A percentile compares a stretch with the other conserved stretches of the same genome.
These are phyloP conservation scores for Ceratocystis papillata DNA, from an alignment of 2,329 filamentous ascomycete species.

Conservation along the genomic window DNA sequence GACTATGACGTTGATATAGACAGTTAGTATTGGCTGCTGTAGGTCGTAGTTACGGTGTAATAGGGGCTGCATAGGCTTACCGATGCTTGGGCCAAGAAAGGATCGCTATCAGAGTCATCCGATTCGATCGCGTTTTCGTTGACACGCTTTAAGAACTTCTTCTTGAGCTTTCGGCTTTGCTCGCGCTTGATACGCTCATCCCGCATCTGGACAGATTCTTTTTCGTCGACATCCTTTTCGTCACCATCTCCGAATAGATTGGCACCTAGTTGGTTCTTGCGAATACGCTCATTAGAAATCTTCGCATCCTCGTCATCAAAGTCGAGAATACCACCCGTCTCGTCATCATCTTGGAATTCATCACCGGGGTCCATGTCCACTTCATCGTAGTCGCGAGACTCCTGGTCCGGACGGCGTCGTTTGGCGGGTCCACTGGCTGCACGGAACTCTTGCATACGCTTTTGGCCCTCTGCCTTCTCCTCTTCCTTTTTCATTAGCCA, in stretches of 20 bases:
- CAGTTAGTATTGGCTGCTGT: too few species aligned
- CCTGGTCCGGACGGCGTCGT: constrained; percentile 16
- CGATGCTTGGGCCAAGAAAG: constrained; percentile 31
- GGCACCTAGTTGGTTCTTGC: constrained; percentile 72
- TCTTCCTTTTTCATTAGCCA: constrained; percentile 68
- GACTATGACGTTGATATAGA: constrained; percentile 1
- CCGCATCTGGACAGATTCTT: constrained; percentile 57
- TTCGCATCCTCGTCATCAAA: constrained; percentile 75
- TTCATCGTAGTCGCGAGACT: constrained; percentile 51
- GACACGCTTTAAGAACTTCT: constrained; percentile 73
- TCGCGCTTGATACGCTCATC: constrained; percentile 59
- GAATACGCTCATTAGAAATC: constrained; percentile 59
- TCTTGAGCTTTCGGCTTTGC: constrained; percentile 65
- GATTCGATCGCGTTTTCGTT: constrained; percentile 78
- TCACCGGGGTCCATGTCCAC: constrained; percentile 52
- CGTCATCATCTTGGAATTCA: constrained; percentile 82
- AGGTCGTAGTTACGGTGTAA: too few species aligned
- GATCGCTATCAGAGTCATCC: constrained; percentile 43
- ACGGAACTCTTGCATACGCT: constrained; percentile 46
- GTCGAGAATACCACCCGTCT: constrained; percentile 60
- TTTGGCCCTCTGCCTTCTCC: constrained; percentile 41
- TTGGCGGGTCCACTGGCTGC: constrained; percentile 21
- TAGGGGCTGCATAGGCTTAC: constrained; percentile 27
- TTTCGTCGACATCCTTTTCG: constrained; percentile 61
- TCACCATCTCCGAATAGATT: constrained; percentile 66